These are phyloP conservation scores for Nymphaea colorata DNA, from an alignment of 164 flowering plant species.

Conservation along the genomic window DNA sequence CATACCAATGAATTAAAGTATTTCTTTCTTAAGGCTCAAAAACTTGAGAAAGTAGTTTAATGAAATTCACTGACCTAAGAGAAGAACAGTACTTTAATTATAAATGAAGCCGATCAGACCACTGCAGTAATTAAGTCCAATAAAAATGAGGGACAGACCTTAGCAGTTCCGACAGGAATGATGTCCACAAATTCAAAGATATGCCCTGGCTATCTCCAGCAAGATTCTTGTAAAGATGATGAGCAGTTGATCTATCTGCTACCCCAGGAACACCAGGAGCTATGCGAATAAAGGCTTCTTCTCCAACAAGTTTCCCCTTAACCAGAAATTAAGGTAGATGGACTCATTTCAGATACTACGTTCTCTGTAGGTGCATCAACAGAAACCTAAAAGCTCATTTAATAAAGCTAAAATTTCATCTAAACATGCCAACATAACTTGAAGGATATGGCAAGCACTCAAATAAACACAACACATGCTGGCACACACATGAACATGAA, in stretches of 20 bases:
- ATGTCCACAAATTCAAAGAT: conserved; percentile 55
- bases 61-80: not conserved
- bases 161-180: conserved; percentile 59
- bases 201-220: conserved; percentile 60
- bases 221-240: conserved; percentile 81
- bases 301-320: conserved; percentile 51
- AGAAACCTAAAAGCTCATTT: not conserved
- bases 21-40: not conserved
- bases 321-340: not conserved
- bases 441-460: not conserved
- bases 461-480: no score
- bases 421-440: not conserved
- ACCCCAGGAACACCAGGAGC: conserved; percentile 90
- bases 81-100: not conserved
- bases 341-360: not conserved
- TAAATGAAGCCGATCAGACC: not conserved
- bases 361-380: not conserved
- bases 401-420: not conserved
- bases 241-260: conserved; percentile 80
- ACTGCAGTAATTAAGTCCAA: not conserved
- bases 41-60: no score
- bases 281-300: conserved; percentile 83
- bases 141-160: conserved; percentile 23
- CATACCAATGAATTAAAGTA: not conserved
- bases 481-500: no score